Evolutionary conservation across 352 stramenopile species (phyloP).

Genomic region (Phytophthora pinifolia): DNA sequence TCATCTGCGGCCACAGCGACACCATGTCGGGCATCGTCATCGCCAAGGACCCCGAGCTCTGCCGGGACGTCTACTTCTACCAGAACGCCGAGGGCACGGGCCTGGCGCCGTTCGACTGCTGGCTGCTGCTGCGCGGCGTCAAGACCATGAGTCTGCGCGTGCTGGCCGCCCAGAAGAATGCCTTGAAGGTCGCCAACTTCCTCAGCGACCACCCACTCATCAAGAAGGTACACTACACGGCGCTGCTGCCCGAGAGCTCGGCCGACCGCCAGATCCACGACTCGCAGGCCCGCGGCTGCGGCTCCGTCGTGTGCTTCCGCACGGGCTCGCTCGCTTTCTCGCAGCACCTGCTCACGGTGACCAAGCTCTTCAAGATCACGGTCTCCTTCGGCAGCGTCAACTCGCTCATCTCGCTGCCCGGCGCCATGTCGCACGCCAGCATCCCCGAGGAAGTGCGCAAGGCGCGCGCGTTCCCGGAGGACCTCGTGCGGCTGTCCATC

Average conservation of each 20-base stretch:
- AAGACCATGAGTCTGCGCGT: constrained; percentile 90
- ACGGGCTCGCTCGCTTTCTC: constrained; percentile 86
- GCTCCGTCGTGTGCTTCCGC: constrained; percentile 91
- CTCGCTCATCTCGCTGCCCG: constrained; percentile 91
- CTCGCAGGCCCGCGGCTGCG: constrained; percentile 78
- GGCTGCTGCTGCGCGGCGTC: constrained; percentile 86
- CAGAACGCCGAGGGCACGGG: constrained; percentile 91
- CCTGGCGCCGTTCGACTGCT: constrained; percentile 90
- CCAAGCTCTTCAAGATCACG: constrained; percentile 95
- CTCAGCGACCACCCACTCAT: constrained; percentile 86
- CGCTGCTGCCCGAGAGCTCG: constrained; percentile 66
- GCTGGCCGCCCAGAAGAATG: constrained; percentile 86
- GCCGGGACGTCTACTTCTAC: constrained; percentile 88
- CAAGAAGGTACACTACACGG: constrained; percentile 91
- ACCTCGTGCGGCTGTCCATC: constrained; percentile 93
- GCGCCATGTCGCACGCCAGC: constrained; percentile 95
- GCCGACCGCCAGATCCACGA: constrained; percentile 82
- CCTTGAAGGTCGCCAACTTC: constrained; percentile 87
- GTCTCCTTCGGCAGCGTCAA: constrained; percentile 93
- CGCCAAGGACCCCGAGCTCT: constrained; percentile 78
- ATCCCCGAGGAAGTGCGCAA: constrained; percentile 92
- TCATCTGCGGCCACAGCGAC: constrained; percentile 97
- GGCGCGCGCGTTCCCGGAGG: constrained; percentile 91
- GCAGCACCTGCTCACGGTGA: constrained; percentile 89
- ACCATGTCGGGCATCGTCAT: constrained; percentile 95